These are phyloP conservation scores for Euphrasia arctica DNA, from an alignment of 305 asterid species.

Conservation along the genomic window DNA sequence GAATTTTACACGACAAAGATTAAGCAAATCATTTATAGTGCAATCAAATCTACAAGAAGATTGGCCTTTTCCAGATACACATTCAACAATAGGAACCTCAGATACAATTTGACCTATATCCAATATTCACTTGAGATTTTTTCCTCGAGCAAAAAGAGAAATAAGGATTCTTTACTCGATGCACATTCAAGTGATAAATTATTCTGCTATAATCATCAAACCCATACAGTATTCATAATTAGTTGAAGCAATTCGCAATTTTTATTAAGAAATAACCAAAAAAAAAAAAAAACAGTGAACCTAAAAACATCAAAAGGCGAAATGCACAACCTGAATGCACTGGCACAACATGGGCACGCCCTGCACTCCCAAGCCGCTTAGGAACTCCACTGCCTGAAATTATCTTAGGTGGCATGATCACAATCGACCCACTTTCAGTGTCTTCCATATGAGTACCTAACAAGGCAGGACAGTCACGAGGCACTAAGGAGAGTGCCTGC, in stretches of 20 bases:
- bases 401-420: slow-evolving; percentile 75
- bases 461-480: slow-evolving; percentile 51
- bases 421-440: slow-evolving; percentile 60
- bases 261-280: neutral
- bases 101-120: neutral
- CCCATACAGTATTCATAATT: slow-evolving; percentile 2
- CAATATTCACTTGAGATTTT: slow-evolving; percentile 5
- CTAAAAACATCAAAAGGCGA: neutral
- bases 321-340: slow-evolving; percentile 73
- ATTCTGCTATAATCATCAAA: slow-evolving; percentile 3
- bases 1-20: neutral
- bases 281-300: neutral
- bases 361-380: slow-evolving; percentile 79
- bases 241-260: neutral
- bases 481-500: slow-evolving; percentile 76
- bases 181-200: neutral
- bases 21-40: neutral
- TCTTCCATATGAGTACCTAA: slow-evolving; percentile 46
- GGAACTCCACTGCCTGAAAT: slow-evolving; percentile 71
- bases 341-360: slow-evolving; percentile 76
- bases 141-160: neutral
- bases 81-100: neutral
- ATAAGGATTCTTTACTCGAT: neutral
- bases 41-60: neutral
- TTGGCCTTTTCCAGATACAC: neutral